These are phyloP conservation scores for Graphiopsis chlorocephala DNA, from an alignment of 2,329 filamentous ascomycete species.

Conservation along the genomic window DNA sequence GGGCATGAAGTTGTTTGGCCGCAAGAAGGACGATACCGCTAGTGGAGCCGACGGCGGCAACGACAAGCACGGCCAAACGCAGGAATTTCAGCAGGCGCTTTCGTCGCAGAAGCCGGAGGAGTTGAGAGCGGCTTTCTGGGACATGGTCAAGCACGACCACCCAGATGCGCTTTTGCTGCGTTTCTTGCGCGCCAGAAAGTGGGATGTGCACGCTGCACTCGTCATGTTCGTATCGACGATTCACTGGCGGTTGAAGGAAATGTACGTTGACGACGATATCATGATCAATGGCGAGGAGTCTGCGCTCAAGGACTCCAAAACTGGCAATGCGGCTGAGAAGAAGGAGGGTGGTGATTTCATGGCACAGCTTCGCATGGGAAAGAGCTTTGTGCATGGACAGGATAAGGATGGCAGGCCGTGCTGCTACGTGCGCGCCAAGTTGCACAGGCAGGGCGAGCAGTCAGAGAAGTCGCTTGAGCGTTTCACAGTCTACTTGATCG, in stretches of 20 bases:
- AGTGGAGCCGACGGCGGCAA: slow-evolving; percentile 54
- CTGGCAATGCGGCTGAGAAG: slow-evolving; percentile 57
- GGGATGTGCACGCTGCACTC: slow-evolving; percentile 90
- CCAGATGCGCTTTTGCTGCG: slow-evolving; percentile 80
- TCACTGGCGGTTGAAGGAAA: slow-evolving; percentile 80
- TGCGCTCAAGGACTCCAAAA: slow-evolving; percentile 60
- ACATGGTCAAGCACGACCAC: slow-evolving; percentile 91
- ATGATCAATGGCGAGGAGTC: slow-evolving; percentile 71
- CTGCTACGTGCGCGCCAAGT: slow-evolving; percentile 76
- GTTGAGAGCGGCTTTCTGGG: slow-evolving; percentile 80
- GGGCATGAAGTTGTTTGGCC: slow-evolving; percentile 16
- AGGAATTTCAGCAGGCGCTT: slow-evolving; percentile 79
- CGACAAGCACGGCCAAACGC: slow-evolving; percentile 90
- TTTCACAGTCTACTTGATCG: slow-evolving; percentile 91
- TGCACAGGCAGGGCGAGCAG: slow-evolving; percentile 82
- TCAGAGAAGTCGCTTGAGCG: slow-evolving; percentile 76
- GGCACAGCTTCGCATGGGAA: slow-evolving; percentile 80
- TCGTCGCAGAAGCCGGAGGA: slow-evolving; percentile 73
- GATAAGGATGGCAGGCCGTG: slow-evolving; percentile 85
- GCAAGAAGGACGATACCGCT: slow-evolving; percentile 27
- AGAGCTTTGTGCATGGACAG: slow-evolving; percentile 84
- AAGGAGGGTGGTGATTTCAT: slow-evolving; percentile 75
- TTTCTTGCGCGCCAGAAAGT: slow-evolving; percentile 86
- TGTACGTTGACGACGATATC: slow-evolving; percentile 87
- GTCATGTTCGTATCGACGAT: slow-evolving; percentile 94